Evolutionary conservation across 2,329 filamentous ascomycete species (phyloP), one percentile per base, ranked within the genome.

Genomic region (Trematosphaeria pertusa): DNA sequence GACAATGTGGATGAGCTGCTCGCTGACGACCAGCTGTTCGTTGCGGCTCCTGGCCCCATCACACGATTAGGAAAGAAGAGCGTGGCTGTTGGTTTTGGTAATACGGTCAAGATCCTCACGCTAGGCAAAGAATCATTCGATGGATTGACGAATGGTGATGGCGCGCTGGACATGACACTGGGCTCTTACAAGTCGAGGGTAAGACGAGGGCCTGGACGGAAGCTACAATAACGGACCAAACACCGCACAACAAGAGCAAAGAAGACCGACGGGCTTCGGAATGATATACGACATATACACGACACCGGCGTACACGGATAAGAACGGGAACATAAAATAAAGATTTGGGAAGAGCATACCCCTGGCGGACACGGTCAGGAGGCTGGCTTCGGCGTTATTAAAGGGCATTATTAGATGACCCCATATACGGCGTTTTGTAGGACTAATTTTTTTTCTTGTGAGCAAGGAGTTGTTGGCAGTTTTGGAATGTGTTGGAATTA

Each of bases 71-170:
- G 88, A 10, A 79, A 81, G 37, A 78, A 80, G 35, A 87, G 85
- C 39, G 78, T 89, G 3, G 88, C 84, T 0, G 80, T 92, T 21
- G 87, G 81, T 0, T 84, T 91, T 48, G 89, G 88, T 10, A 88
- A 91, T 56, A 78, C 83, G 1, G 78, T 91, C 60, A 91, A 91
- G 70, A 74, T 91, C 39, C 79, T 91, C 45, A 83, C 82, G 2
- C 75, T 87, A 5, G 87, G 86, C 5, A 80, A 83, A 52, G 86
- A 88, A 62, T 76, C 81, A 22, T 88, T 87, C 58, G 83, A 86
- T 36, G 59, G 55, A 26, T 33, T 37, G 31, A 34, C 14, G 24
- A 30, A 12, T 19, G 68, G 19, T 60, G 43, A 48, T 33, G 30
- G 43, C 5, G 28, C 20, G 22, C 21, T 48, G 3, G 49, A 50